A percentile compares a stretch with the other conserved stretches of the same genome.
Conservation (phyloP, 2,329 filamentous ascomycete species). For the Aspergillus bombycis region DNA sequence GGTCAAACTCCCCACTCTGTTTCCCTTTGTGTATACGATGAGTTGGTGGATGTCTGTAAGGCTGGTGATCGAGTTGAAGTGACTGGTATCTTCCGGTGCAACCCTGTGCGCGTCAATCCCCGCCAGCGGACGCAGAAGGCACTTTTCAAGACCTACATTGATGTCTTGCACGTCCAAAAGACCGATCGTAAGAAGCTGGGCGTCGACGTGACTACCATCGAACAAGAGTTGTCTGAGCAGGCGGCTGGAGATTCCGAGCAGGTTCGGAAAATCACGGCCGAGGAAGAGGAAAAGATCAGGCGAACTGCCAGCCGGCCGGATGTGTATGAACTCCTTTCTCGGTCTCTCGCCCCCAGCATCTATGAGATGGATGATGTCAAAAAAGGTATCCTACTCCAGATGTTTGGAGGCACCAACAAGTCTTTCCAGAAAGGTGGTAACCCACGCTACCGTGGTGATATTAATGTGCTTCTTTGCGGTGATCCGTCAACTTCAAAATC, state of each 20-base stretch:
- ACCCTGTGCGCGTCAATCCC: constrained; percentile 90
- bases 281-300: constrained; percentile 88
- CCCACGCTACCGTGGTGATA: constrained; percentile 93
- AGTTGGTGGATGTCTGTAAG: constrained; percentile 96
- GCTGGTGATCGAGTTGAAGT: constrained; percentile 95
- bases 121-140: constrained; percentile 90
- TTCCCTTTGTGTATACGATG: constrained; percentile 93
- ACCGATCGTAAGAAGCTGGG: constrained; percentile 94
- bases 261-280: constrained; percentile 76
- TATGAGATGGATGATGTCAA: constrained; percentile 99
- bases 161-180: constrained; percentile 94
- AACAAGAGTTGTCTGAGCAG: constrained; percentile 76
- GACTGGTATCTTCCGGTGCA: constrained; percentile 95
- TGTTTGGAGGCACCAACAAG: constrained; percentile 98
- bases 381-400: constrained; percentile 93
- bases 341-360: constrained; percentile 90
- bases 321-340: constrained; percentile 88
- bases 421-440: constrained; percentile 95
- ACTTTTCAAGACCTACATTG: constrained; percentile 97
- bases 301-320: constrained; percentile 78
- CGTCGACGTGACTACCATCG: constrained; percentile 84
- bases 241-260: constrained; percentile 76
- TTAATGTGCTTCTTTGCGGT: constrained; percentile 95
- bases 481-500: constrained; percentile 97
- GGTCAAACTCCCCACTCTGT: constrained; percentile 98